Percentiles rank a stretch among this genome's conserved stretches.
phyloP scores from a whole-genome alignment of 768 basidiomycete genomes.

The Suillus placidus region DNA sequence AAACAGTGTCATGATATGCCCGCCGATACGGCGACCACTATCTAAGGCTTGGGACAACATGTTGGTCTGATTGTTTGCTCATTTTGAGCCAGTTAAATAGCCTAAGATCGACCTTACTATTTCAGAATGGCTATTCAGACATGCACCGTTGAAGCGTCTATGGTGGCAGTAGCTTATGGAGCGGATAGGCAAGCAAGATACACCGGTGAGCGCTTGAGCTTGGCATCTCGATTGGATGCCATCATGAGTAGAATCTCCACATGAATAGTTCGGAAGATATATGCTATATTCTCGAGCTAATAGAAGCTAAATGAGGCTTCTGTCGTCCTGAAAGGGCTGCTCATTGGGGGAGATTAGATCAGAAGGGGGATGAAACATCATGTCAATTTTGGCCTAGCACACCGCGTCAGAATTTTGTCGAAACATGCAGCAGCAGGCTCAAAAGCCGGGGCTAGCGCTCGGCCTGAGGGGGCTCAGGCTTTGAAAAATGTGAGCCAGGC shows the following conservation, averaged over 20 bases:
- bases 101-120: neutral
- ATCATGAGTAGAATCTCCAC: neutral
- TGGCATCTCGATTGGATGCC: neutral
- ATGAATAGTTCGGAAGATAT: neutral
- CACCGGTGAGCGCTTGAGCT: neutral
- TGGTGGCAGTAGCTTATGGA: neutral
- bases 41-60: constrained; percentile 5
- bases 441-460: too few species aligned
- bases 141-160: neutral
- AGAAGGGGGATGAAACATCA: neutral
- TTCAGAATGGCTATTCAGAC: neutral
- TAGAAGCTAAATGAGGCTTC: neutral
- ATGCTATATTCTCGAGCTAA: too few species aligned
- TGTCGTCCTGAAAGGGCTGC: neutral
- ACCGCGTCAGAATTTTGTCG: neutral
- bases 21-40: neutral
- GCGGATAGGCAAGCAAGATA: neutral
- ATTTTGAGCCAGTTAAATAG: constrained; percentile 3
- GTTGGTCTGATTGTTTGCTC: neutral
- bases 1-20: constrained; percentile 17
- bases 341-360: neutral
- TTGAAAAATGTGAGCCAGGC: too few species aligned
- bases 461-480: too few species aligned
- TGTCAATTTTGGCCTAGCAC: too few species aligned
- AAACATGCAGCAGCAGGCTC: too few species aligned